These are phyloP conservation scores for Tulasnella sp. DNA, from an alignment of 768 basidiomycete genomes.

Conservation along the genomic window DNA sequence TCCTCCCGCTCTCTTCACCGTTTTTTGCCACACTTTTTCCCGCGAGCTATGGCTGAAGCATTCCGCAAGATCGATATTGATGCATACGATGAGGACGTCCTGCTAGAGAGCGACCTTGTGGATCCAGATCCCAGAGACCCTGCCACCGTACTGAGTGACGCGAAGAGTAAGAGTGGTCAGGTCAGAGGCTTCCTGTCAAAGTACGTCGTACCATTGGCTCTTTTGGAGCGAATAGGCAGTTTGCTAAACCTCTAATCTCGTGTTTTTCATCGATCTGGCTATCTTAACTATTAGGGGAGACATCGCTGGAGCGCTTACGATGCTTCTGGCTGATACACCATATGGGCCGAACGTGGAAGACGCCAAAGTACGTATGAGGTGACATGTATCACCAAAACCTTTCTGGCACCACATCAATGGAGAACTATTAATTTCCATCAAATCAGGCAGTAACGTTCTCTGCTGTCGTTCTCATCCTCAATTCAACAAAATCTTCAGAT, in stretches of 20 bases:
- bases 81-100: constrained; percentile 79
- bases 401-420: not conserved
- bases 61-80: constrained; percentile 96
- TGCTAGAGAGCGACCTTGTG: constrained; percentile 77
- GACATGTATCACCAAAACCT: not conserved
- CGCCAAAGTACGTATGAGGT: constrained; percentile 58
- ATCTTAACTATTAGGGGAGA: constrained; percentile 49
- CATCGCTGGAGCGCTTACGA: constrained; percentile 54
- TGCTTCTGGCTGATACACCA: constrained; percentile 69
- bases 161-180: constrained; percentile 58
- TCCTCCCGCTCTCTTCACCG: no score
- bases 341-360: constrained; percentile 81
- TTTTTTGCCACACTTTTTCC: no score
- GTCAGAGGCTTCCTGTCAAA: constrained; percentile 65
- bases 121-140: constrained; percentile 76
- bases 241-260: not conserved
- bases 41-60: constrained; percentile 25
- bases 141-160: constrained; percentile 57
- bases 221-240: not conserved
- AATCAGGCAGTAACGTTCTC: constrained; percentile 67
- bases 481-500: constrained; percentile 85
- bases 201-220: constrained; percentile 43
- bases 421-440: not conserved
- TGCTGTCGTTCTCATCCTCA: constrained; percentile 76
- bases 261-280: not conserved